Evolutionary conservation across 2,329 filamentous ascomycete genomes (phyloP).

Genomic region (Epichloe uncinata): DNA sequence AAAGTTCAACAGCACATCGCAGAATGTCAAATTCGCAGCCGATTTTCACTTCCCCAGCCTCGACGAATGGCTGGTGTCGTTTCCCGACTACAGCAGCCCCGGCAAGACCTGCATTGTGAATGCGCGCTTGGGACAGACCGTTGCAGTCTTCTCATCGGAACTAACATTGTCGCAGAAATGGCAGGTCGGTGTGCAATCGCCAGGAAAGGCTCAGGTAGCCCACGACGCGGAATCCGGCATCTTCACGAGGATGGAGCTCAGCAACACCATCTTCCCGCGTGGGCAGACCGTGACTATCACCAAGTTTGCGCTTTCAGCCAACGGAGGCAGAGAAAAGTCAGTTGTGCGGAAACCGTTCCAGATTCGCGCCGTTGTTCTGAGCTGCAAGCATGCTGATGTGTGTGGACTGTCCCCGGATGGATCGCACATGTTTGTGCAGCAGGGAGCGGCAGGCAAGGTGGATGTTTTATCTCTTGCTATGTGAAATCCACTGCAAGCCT

Average conservation of each 20-base stretch:
- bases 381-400: conserved; percentile 1
- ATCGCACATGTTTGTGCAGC: conserved; percentile 3
- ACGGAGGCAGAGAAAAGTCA: conserved; percentile 3
- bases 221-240: conserved; percentile 1
- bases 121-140: conserved; percentile 5
- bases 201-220: background rate
- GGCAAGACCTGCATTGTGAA: conserved; percentile 5
- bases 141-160: conserved; percentile 1
- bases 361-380: conserved; percentile 1
- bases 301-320: conserved; percentile 4
- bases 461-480: conserved; percentile 1
- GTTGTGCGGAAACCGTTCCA: conserved; percentile 1
- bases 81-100: conserved; percentile 3
- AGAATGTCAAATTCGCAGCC: background rate
- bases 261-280: background rate
- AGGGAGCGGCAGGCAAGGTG: background rate
- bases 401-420: conserved; percentile 3
- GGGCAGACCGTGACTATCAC: conserved; percentile 3
- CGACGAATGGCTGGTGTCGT: conserved; percentile 5
- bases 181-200: conserved; percentile 3
- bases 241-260: conserved; percentile 2
- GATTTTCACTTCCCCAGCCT: conserved; percentile 5
- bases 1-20: background rate
- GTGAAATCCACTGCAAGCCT: background rate
- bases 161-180: conserved; percentile 4